Evolutionary conservation across 2,329 filamentous ascomycete genomes (phyloP).

Genomic region (Aspergillus costaricaensis): DNA sequence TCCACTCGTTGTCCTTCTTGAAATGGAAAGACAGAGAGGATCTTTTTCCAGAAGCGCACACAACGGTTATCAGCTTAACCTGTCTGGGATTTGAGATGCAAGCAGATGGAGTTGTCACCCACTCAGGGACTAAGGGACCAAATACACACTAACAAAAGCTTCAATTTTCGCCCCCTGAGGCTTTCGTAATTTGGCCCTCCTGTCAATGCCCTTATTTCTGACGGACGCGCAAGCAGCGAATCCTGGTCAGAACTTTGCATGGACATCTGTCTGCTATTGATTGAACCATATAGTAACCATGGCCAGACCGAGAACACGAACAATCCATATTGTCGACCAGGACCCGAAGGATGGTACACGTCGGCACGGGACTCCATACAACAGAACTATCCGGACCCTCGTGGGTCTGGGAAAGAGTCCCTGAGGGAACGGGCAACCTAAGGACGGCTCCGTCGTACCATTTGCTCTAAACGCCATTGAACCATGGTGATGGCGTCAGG

Average conservation of each 20-base stretch:
- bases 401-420: slow-evolving; percentile 13
- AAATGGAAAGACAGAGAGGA: slow-evolving; percentile 22
- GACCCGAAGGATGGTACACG: neutral
- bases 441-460: slow-evolving; percentile 10
- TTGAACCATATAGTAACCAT: neutral
- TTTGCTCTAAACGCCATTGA: slow-evolving; percentile 21
- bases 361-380: neutral
- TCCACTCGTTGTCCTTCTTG: slow-evolving; percentile 34
- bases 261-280: neutral
- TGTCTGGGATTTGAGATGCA: slow-evolving; percentile 1
- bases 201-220: slow-evolving; percentile 1
- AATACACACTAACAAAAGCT: slow-evolving; percentile 13
- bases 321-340: neutral
- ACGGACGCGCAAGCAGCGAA: neutral
- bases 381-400: slow-evolving; percentile 10
- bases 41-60: slow-evolving; percentile 23
- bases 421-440: slow-evolving; percentile 9
- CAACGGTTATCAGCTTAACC: slow-evolving; percentile 14
- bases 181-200: neutral
- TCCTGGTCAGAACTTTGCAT: neutral
- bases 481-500: slow-evolving; percentile 31
- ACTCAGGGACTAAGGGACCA: slow-evolving; percentile 9
- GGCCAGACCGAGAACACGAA: neutral
- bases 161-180: slow-evolving; percentile 6
- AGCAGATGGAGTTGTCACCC: slow-evolving; percentile 11